Evolutionary conservation across 2,329 filamentous ascomycete genomes (phyloP), one percentile per base, ranked within the genome.

Genomic region (Xylariaceae sp.): DNA sequence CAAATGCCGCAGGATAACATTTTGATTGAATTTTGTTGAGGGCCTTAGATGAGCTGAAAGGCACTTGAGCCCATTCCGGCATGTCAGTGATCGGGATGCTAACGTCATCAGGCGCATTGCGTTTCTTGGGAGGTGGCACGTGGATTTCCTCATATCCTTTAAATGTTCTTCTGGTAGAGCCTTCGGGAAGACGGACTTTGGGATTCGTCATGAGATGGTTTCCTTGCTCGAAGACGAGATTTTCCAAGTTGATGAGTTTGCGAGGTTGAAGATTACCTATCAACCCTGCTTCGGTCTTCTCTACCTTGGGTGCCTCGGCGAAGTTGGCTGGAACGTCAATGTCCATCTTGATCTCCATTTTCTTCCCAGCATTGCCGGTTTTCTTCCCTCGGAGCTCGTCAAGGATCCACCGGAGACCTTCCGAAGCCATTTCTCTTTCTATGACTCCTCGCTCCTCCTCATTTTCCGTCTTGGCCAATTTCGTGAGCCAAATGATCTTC

Each of bases 141-240:
- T 99, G 94, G 51, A 97, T 96, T 66, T 99, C 94, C 69, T 99
- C 94, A 60, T 97, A 99, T 32, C 94, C 94, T 70, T 99, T 99
- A 73, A 96, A 96, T 0, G 89, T 90, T 42, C 90, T 83, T 69
- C 97, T 96, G 0, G 89, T 96, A 2, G 94, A 96, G 11, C 94
- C 94, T 66, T 96, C 90, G 0, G 94, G 94, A 17, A 99, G 78
- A 55, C 88, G 87, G 42, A 99, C 94, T 65, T 90, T 96, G 6
- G 90, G 88, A 62, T 99, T 99, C n/a, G 94, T 97, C 92, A 97
- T 99, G 39, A 99, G 78, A 74, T 99, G 94, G 63, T 97, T 99
- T 46, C 94, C 94, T 70, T 97, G 92, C 60, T 97, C 94, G 66
- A 99, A 99, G 36, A 96, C 81, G 32, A 99, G 81, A 62, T 97